A percentile compares a stretch with the other conserved stretches of the same genome.
Conservation (phyloP, 192 early-diverging fungal species). For the Linnemannia elongata region DNA sequence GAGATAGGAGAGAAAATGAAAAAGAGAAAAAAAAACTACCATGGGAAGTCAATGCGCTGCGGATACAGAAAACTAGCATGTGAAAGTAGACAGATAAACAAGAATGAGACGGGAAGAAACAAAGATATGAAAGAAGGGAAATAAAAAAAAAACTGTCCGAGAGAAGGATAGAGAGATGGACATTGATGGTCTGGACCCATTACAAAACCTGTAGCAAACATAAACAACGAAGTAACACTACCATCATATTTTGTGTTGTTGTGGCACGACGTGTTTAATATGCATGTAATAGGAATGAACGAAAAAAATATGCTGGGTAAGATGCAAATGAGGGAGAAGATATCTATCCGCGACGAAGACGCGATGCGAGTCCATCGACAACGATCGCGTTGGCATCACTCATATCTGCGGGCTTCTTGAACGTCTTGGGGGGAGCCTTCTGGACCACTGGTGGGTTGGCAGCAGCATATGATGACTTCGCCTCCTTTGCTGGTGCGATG, state of each 20-base stretch:
- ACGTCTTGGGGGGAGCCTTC: conserved; percentile 45
- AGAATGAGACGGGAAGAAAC: background rate
- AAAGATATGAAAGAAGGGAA: background rate
- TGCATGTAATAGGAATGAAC: conserved; percentile 6
- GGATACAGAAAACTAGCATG: background rate
- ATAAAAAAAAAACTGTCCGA: no score
- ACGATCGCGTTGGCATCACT: conserved; percentile 44
- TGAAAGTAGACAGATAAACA: background rate
- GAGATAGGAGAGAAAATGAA: no score
- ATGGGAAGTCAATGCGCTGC: background rate
- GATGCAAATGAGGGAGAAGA: background rate
- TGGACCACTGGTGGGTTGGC: conserved; percentile 52
- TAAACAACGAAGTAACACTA: background rate
- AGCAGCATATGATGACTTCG: conserved; percentile 56
- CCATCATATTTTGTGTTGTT: no score
- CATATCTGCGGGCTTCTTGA: conserved; percentile 48
- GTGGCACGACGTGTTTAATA: background rate
- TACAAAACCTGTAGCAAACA: background rate
- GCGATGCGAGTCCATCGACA: conserved; percentile 39
- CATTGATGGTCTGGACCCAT: background rate
- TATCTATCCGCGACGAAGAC: conserved; percentile 42
- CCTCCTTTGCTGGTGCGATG: conserved; percentile 60
- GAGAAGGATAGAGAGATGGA: no score
- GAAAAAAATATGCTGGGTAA: background rate
- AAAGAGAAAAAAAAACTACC: no score